Conservation (phyloP, 1,284 basidiomycete species). For the Cutaneotrichosporon sp. region DNA sequence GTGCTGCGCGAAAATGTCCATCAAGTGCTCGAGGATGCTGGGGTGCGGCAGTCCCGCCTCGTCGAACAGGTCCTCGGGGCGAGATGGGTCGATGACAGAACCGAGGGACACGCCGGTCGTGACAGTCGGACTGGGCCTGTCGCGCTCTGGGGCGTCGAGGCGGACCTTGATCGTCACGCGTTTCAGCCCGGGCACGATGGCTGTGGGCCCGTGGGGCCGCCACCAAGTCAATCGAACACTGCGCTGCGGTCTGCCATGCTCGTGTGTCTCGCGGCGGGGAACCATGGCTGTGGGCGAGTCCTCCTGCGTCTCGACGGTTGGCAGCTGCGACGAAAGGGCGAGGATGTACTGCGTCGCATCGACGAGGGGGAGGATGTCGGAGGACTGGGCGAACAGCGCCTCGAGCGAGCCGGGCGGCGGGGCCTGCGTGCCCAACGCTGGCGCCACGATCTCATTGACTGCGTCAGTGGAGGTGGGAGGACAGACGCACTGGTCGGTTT, state of each 20-base stretch:
- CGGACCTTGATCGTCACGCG: slow-evolving; percentile 28
- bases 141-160: slow-evolving; percentile 7
- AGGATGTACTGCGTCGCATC: slow-evolving; percentile 28
- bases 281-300: slow-evolving; percentile 10
- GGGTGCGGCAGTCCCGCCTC: slow-evolving; percentile 14
- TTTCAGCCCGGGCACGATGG: slow-evolving; percentile 25
- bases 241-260: slow-evolving; percentile 2
- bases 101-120: background rate
- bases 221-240: slow-evolving; percentile 22
- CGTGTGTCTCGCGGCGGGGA: background rate
- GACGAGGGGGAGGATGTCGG: slow-evolving; percentile 2
- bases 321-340: slow-evolving; percentile 25
- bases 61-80: slow-evolving; percentile 12
- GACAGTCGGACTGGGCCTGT: slow-evolving; percentile 1
- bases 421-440: background rate
- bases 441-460: background rate
- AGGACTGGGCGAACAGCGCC: slow-evolving; percentile 2
- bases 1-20: slow-evolving; percentile 24
- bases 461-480: too few relatives aligned
- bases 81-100: background rate
- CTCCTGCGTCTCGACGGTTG: slow-evolving; percentile 23
- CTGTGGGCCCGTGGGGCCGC: slow-evolving; percentile 33
- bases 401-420: too few relatives aligned
- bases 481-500: background rate
- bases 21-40: slow-evolving; percentile 21